These are phyloP conservation scores for Psilocybe cyanescens DNA, from an alignment of 768 basidiomycete species.

Conservation along the genomic window DNA sequence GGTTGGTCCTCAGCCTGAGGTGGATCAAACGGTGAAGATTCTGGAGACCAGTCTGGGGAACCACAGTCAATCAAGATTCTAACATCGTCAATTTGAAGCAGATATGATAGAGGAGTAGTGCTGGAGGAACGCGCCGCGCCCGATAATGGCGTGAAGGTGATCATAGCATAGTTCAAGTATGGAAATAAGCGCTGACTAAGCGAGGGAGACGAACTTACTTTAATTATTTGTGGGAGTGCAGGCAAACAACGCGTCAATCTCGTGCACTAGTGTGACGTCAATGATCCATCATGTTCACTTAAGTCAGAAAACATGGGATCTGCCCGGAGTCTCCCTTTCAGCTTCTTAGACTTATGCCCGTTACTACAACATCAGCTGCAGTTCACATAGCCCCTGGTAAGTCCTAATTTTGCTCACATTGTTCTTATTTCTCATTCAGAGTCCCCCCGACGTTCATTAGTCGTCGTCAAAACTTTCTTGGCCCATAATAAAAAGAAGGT, in stretches of 20 bases:
- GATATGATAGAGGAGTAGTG: conserved; percentile 74
- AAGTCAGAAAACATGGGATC: conserved; percentile 9
- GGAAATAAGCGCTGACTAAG: conserved; percentile 17
- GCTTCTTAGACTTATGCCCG: conserved; percentile 41
- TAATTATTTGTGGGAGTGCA: not conserved
- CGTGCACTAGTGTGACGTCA: conserved; percentile 29
- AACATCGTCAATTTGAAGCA: conserved; percentile 94
- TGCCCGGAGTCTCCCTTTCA: conserved; percentile 6
- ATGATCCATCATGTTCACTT: not conserved
- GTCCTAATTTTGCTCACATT: conserved; percentile 2
- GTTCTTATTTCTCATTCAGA: not conserved
- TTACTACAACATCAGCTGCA: conserved; percentile 57
- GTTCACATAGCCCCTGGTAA: conserved; percentile 56
- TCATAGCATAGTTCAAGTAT: conserved; percentile 54
- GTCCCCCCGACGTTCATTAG: conserved; percentile 27
- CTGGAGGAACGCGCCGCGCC: conserved; percentile 75
- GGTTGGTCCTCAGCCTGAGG: conserved; percentile 31
- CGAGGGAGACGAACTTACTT: not conserved
- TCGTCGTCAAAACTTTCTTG: conserved; percentile 56
- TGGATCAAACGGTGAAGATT: conserved; percentile 42
- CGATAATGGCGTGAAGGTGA: conserved; percentile 92
- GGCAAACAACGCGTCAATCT: conserved; percentile 20
- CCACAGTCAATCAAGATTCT: conserved; percentile 95
- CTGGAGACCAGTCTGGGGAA: conserved; percentile 83
- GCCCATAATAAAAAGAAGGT: conserved; percentile 49